These are phyloP conservation scores for Tieghemiomyces parasiticus DNA, from an alignment of 192 early-diverging fungal genomes.

Conservation along the genomic window DNA sequence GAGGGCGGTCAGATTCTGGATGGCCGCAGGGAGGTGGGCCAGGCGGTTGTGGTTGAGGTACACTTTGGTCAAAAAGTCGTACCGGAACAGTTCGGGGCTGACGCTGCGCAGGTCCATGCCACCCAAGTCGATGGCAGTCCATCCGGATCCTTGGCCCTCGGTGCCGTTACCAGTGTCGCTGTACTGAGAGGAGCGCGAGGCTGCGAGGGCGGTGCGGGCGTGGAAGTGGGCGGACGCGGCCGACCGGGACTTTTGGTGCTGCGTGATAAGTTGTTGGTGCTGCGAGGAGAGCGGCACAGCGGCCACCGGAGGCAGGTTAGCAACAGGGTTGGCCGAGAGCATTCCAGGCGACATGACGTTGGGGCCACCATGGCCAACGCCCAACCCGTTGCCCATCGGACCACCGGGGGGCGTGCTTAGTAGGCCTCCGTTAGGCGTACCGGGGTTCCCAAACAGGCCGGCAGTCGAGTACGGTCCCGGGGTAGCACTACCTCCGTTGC, in stretches of 20 bases:
- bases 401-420: no score
- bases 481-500: no score
- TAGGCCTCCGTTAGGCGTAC: no score
- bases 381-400: no score
- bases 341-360: no score
- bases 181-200: slow-evolving; percentile 30
- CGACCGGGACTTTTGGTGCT: slow-evolving; percentile 55
- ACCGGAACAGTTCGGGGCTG: slow-evolving; percentile 56
- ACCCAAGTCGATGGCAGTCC: slow-evolving; percentile 86
- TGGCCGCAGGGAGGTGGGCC: slow-evolving; percentile 51
- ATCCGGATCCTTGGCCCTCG: slow-evolving; percentile 29
- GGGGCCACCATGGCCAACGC: no score
- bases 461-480: no score
- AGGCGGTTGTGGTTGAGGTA: slow-evolving; percentile 96
- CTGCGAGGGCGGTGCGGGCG: slow-evolving; percentile 74
- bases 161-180: background rate
- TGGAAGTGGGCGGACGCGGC: slow-evolving; percentile 76
- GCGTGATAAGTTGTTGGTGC: slow-evolving; percentile 60
- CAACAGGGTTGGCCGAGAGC: no score
- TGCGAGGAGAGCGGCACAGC: slow-evolving; percentile 34
- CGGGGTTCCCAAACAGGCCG: no score
- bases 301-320: slow-evolving; percentile 36
- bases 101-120: slow-evolving; percentile 87
- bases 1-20: slow-evolving; percentile 48
- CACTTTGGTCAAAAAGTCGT: slow-evolving; percentile 75